Evolutionary conservation across 1,139 yeast species (phyloP).

Genomic region (Nakaseomyces nivariensis): DNA sequence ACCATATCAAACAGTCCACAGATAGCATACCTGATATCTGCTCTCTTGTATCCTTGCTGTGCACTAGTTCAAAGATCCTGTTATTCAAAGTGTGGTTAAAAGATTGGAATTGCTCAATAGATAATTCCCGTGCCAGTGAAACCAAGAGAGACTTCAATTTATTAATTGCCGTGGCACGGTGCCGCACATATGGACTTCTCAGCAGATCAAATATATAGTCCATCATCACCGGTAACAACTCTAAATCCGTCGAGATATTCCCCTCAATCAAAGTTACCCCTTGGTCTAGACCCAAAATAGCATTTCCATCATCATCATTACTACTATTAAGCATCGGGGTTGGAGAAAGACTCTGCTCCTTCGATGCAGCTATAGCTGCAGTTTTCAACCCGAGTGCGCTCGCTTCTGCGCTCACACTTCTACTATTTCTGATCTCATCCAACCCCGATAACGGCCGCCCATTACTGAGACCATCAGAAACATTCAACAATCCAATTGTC

Average conservation of each 20-base stretch:
- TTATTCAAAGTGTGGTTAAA: conserved; percentile 82
- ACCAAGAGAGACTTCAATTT: conserved; percentile 60
- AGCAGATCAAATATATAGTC: conserved; percentile 22
- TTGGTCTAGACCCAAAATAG: neutral
- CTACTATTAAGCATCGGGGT: neutral
- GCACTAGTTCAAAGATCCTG: conserved; percentile 74
- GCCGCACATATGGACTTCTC: conserved; percentile 33
- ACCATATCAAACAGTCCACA: conserved; percentile 78
- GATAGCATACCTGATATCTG: conserved; percentile 89
- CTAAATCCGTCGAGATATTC: neutral
- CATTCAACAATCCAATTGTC: neutral
- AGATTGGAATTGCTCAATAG: conserved; percentile 68
- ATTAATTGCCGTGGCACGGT: conserved; percentile 48
- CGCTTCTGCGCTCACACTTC: neutral
- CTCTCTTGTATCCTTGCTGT: conserved; percentile 60
- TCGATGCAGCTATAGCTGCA: neutral
- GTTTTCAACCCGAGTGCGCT: neutral
- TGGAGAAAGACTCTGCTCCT: conserved; percentile 1
- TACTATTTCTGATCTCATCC: neutral
- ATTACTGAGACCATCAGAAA: neutral
- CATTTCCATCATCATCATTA: neutral
- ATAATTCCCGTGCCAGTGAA: conserved; percentile 61
- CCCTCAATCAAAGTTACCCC: neutral
- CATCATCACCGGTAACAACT: conserved; percentile 3
- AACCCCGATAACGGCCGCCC: neutral